Percentiles rank a stretch among this genome's conserved stretches.
Evolutionary conservation across 345 rosid genomes (phyloP).

Genomic region (Eucalyptus sideroxylon): DNA sequence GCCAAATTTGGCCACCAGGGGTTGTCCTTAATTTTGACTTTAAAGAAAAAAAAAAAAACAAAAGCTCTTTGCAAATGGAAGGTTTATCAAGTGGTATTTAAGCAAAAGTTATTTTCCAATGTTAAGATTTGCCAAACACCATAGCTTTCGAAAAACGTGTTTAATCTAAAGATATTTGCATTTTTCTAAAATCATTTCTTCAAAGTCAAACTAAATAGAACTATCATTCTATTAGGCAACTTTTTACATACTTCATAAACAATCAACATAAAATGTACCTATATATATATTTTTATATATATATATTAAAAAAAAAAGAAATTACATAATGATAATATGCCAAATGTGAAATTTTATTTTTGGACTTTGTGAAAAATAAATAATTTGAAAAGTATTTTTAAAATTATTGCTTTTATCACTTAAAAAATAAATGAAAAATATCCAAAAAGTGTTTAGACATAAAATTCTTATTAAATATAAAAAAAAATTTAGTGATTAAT

Average conservation of each 20-base stretch:
- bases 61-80: too few relatives aligned
- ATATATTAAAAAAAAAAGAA: too few relatives aligned
- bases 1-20: accelerated
- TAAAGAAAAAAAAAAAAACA: too few relatives aligned
- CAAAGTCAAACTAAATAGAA: accelerated
- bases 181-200: too few relatives aligned
- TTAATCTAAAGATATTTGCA: too few relatives aligned
- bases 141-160: accelerated
- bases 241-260: background rate
- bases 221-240: background rate
- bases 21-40: too few relatives aligned
- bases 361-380: background rate
- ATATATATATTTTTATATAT: too few relatives aligned
- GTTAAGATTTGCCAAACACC: too few relatives aligned
- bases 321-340: background rate
- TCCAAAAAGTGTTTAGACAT: background rate
- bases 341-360: background rate
- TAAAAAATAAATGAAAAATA: too few relatives aligned
- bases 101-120: too few relatives aligned
- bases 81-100: too few relatives aligned
- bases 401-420: background rate
- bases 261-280: background rate
- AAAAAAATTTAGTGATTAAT: accelerated
- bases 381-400: background rate
- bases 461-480: too few relatives aligned